Evolutionary conservation across 768 basidiomycete genomes (phyloP), one percentile per base, ranked within the genome.

Genomic region (Lactifluus echinatus): DNA sequence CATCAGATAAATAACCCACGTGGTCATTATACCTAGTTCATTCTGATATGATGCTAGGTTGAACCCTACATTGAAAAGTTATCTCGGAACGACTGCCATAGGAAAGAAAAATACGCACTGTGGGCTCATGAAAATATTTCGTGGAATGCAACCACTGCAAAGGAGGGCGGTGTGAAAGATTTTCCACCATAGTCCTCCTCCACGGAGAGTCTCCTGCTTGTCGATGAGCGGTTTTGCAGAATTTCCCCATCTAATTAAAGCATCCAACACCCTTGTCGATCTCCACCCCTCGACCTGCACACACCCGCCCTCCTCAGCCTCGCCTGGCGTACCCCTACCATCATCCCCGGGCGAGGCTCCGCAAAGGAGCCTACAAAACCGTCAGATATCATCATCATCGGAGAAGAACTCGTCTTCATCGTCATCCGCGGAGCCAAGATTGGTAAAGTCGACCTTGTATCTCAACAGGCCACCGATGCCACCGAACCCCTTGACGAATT

Each of bases 401-500:
- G 78, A 78, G 67, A 79, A 83, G 72, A 89, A 92, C 75, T 93
- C 89, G 66, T 91, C 89, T 31, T 88, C 79, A 2, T 82, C 89
- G 31, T 92, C 89, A 64, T 92, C 89, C 23, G 83, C 61, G 45
- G 77, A 75, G 21, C 80, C 77, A 40, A 98, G 77, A 69, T 87
- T 89, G 64, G 80, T 79, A 74, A 98, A 90, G 74, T 96, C 95
- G 66, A 98, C 93, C 76, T 98, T 98, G 83, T 99, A 99, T 48
- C 95, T 82, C 57, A 96, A 74, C 59, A 97, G 76, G 29, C 94
- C 95, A 28, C 96, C 95, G 64, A 99, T 97, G 24, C 96, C 95
- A 71, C 95, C 95, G 66, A 99, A 98, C 40, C 95, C 95, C 70
- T 94, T 95, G 66, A 95, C 93, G 75, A 96, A 98, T 70, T 97